Base-by-base conservation (phyloP, 495 filamentous ascomycete species). In the Hyaloscypha hepaticicola region DNA sequence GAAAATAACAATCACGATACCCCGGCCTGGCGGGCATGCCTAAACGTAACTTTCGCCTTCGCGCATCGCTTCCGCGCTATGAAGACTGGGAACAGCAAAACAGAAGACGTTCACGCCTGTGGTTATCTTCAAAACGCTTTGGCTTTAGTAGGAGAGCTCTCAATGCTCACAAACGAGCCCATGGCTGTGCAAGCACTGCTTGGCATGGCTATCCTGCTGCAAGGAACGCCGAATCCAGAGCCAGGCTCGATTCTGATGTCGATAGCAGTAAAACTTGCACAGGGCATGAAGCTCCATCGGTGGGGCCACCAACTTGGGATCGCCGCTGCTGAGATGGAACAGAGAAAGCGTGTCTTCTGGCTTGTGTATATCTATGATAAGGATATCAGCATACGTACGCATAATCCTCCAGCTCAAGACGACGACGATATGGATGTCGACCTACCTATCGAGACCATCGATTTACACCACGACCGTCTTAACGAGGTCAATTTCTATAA, bases 351-450 rank as follows among this genome's bases (percentile, higher is more conserved):
- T 62, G 93, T 98, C 3, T 99, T 98, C 69, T 99, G 95, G 95
- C 96, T 98, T 69, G 92, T 90, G 16, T 99, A 98, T 73, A 85
- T 94, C 75, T 77, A 97, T 28, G 95, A 99, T 72, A 96, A 95
- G 79, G 94, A 97, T 72, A 85, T 97, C 63, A 96, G 92, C 73
- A 83, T 99, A 27, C 86, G 93, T 34, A 93, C 91, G 19, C 94
- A 94, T 31, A 85, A 95, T 55, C 95, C 95, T 25, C 93, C 93
- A 22, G 89, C 91, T n/a, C 95, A 97, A 72, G 93, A 97, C 72
- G 95, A 97, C 70, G 92, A 97, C 74, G 95, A 99, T 71, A 96
- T 97, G 89, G 97, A 96, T 73, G 93, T 97, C 45, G 93, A 97
- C 34, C 81, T 97, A 59, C 95, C 95, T n/a, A 92, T 90, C 61